A percentile compares a stretch with the other conserved stretches of the same genome.
phyloP scores from a whole-genome alignment of 495 filamentous ascomycete species.

The Lasiosphaeria miniovina region DNA sequence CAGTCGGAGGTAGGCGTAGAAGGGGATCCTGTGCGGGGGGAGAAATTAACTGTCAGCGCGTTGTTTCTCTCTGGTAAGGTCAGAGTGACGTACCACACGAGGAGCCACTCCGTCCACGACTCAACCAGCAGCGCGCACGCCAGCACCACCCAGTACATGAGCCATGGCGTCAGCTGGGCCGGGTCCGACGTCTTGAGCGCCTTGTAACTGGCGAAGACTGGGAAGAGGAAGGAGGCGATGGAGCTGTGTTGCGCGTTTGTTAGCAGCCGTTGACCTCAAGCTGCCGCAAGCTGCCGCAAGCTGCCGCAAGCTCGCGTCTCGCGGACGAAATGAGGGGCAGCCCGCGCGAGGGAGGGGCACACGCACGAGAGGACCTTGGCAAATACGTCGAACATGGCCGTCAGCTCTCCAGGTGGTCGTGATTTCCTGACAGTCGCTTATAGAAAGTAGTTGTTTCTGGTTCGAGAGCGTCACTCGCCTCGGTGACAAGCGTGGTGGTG shows the following conservation, averaged over 20 bases:
- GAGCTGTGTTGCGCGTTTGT: constrained; percentile 51
- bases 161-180: constrained; percentile 91
- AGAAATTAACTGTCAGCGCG: constrained; percentile 6
- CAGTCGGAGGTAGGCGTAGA: constrained; percentile 91
- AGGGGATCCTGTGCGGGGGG: constrained; percentile 64
- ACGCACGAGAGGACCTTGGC: constrained; percentile 78
- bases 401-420: neutral
- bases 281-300: neutral
- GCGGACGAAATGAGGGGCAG: constrained; percentile 11
- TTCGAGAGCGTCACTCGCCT: neutral
- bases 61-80: neutral
- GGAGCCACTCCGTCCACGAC: constrained; percentile 80
- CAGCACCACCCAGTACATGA: constrained; percentile 98
- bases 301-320: neutral
- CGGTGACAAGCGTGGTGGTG: neutral
- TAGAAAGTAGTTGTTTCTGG: neutral
- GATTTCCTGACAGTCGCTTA: neutral
- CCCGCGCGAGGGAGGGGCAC: neutral
- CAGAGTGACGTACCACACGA: constrained; percentile 61
- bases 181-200: constrained; percentile 91
- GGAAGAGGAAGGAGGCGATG: constrained; percentile 87
- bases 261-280: neutral
- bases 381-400: constrained; percentile 73
- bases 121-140: constrained; percentile 78
- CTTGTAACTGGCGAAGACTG: constrained; percentile 97